A percentile compares a stretch with the other conserved stretches of the same genome.
Conservation (phyloP, 2,329 filamentous ascomycete species). For the Xylaria polymorpha region DNA sequence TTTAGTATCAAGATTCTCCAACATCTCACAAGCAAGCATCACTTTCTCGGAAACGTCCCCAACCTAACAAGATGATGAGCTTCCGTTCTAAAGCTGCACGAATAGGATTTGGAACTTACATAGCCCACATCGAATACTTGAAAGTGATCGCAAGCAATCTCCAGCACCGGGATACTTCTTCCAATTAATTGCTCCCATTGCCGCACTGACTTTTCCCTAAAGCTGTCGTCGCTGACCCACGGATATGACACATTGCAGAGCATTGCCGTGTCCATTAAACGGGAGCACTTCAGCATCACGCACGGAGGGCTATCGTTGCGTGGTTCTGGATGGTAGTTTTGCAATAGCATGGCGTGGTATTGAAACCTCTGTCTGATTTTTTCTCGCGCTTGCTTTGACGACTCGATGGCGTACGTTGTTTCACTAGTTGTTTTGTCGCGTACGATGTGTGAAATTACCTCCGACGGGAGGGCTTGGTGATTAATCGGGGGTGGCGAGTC, state of each 20-base stretch:
- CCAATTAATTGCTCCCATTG: conserved; percentile 46
- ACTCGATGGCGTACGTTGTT: conserved; percentile 1
- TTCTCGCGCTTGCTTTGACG: conserved; percentile 21
- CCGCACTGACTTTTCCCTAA: conserved; percentile 21
- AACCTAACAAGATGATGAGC: conserved; percentile 20
- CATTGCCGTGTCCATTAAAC: conserved; percentile 39
- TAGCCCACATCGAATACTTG: conserved; percentile 42
- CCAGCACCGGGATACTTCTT: conserved; percentile 41
- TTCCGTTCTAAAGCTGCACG: not conserved
- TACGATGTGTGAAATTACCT: conserved; percentile 37
- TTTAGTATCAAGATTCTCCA: conserved; percentile 3
- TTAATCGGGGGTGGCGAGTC: conserved; percentile 59
- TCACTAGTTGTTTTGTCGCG: not conserved
- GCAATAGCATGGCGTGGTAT: conserved; percentile 32
- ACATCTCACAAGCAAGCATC: conserved; percentile 22
- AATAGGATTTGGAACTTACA: conserved; percentile 26
- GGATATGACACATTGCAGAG: conserved; percentile 42
- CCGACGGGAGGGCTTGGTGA: conserved; percentile 59
- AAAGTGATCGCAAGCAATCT: conserved; percentile 49
- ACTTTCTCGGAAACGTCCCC: conserved; percentile 29
- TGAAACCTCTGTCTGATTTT: conserved; percentile 25
- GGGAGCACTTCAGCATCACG: conserved; percentile 41
- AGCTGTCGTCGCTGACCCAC: conserved; percentile 35
- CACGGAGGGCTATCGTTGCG: conserved; percentile 29
- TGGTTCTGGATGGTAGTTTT: conserved; percentile 28